phyloP scores from a whole-genome alignment of 1,139 yeast species.

The Diutina catenulata region DNA sequence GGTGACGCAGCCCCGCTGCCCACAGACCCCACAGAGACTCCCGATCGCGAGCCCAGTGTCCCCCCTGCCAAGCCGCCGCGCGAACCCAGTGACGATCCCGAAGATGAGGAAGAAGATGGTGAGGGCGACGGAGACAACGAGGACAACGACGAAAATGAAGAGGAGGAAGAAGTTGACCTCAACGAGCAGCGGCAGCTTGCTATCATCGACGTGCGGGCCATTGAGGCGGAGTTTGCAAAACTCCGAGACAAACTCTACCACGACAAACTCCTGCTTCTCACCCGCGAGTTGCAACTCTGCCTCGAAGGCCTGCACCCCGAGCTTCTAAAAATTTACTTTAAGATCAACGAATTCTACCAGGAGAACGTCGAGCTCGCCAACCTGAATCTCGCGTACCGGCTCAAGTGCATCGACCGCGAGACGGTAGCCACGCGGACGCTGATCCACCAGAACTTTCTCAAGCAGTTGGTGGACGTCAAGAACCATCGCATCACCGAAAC shows the following conservation, averaged over 20 bases:
- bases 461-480: slow-evolving; percentile 58
- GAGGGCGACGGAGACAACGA: slow-evolving; percentile 17
- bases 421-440: slow-evolving; percentile 71
- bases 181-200: slow-evolving; percentile 52
- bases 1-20: background rate
- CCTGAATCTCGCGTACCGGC: slow-evolving; percentile 57
- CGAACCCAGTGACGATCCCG: slow-evolving; percentile 4
- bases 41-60: background rate
- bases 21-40: background rate
- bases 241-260: slow-evolving; percentile 69
- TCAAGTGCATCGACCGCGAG: slow-evolving; percentile 67
- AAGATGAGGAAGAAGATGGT: slow-evolving; percentile 6
- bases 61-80: background rate
- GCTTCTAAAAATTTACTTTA: slow-evolving; percentile 48
- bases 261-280: slow-evolving; percentile 62
- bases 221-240: slow-evolving; percentile 78
- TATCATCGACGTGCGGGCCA: slow-evolving; percentile 54
- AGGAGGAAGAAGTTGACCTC: slow-evolving; percentile 24
- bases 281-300: slow-evolving; percentile 79
- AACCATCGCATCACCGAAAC: slow-evolving; percentile 56
- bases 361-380: slow-evolving; percentile 59
- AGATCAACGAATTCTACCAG: slow-evolving; percentile 60
- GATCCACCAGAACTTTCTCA: slow-evolving; percentile 76
- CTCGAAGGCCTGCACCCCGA: slow-evolving; percentile 89
- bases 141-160: slow-evolving; percentile 11